These are phyloP conservation scores for Leucogyrophana mollusca DNA, from an alignment of 768 basidiomycete species.

Conservation along the genomic window DNA sequence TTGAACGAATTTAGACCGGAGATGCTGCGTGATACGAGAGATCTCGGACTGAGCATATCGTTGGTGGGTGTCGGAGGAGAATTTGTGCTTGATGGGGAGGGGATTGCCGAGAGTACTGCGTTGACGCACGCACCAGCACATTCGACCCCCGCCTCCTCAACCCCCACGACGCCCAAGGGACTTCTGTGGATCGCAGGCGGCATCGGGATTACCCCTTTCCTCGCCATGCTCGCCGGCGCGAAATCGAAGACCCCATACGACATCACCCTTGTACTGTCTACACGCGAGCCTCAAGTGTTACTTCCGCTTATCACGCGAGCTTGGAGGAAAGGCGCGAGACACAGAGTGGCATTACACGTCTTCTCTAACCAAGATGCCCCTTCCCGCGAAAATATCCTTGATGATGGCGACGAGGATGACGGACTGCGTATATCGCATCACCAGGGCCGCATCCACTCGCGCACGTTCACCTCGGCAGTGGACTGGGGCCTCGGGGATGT, in stretches of 20 bases:
- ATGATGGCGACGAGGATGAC: neutral
- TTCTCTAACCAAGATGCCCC: constrained; percentile 27
- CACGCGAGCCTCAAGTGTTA: constrained; percentile 52
- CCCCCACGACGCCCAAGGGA: constrained; percentile 7
- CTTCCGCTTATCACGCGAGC: constrained; percentile 34
- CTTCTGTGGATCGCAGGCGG: constrained; percentile 62
- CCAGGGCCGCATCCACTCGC: constrained; percentile 7
- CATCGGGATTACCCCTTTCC: constrained; percentile 65
- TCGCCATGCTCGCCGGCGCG: constrained; percentile 47
- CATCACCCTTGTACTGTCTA: constrained; percentile 48
- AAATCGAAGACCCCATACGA: constrained; percentile 19
- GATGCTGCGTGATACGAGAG: constrained; percentile 37
- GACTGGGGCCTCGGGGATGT: constrained; percentile 12
- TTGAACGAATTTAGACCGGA: constrained; percentile 39
- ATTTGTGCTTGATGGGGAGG: too few species aligned
- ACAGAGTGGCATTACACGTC: constrained; percentile 33
- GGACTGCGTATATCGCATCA: neutral
- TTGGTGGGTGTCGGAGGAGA: constrained; percentile 55
- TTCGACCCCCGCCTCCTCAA: constrained; percentile 1
- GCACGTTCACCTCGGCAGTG: constrained; percentile 5
- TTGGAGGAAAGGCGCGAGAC: neutral
- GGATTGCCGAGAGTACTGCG: too few species aligned
- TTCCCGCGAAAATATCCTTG: constrained; percentile 8
- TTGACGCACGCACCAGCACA: constrained; percentile 10
- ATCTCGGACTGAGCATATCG: constrained; percentile 38